Conservation (phyloP, 352 stramenopile species). For the Globisporangium uncinulatum region DNA sequence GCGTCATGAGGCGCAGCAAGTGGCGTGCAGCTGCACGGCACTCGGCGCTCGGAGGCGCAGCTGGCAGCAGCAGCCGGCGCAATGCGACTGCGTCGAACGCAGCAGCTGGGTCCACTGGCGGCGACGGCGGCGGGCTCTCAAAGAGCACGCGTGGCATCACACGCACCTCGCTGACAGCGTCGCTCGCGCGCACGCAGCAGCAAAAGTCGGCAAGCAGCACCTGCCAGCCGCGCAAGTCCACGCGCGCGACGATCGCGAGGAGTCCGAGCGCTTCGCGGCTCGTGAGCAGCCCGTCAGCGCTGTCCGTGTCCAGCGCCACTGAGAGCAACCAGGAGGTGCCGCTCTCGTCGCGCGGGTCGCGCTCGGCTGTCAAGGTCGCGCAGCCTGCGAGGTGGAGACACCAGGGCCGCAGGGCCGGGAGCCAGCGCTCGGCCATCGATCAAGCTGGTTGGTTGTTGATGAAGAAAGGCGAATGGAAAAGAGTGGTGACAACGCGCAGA, state of each 20-base stretch:
- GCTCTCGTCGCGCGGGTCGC: neutral
- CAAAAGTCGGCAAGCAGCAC: neutral
- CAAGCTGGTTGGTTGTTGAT: too few relatives aligned
- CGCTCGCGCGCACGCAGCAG: neutral
- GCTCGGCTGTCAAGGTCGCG: neutral
- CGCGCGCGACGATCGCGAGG: neutral
- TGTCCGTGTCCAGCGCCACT: neutral
- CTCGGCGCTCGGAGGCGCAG: neutral
- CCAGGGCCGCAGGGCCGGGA: neutral
- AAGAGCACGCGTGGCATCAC: neutral
- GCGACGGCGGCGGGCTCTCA: conserved; percentile 1
- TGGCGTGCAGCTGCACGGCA: neutral
- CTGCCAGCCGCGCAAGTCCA: neutral
- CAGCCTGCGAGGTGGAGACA: neutral
- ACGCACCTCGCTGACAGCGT: neutral
- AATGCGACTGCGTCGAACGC: neutral
- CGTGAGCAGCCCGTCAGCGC: neutral
- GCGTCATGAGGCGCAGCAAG: neutral
- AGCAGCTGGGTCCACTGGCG: neutral
- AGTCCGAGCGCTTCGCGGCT: conserved; percentile 1
- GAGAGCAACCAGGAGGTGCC: neutral
- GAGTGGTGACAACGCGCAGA: neutral
- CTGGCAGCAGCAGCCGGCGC: conserved; percentile 1
- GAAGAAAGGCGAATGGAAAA: neutral
- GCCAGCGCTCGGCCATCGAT: conserved; percentile 1